Percentiles rank a stretch among this genome's conserved stretches.
These are phyloP conservation scores for Solanum clarkiae DNA, from an alignment of 257 asterid genomes.

Conservation along the genomic window DNA sequence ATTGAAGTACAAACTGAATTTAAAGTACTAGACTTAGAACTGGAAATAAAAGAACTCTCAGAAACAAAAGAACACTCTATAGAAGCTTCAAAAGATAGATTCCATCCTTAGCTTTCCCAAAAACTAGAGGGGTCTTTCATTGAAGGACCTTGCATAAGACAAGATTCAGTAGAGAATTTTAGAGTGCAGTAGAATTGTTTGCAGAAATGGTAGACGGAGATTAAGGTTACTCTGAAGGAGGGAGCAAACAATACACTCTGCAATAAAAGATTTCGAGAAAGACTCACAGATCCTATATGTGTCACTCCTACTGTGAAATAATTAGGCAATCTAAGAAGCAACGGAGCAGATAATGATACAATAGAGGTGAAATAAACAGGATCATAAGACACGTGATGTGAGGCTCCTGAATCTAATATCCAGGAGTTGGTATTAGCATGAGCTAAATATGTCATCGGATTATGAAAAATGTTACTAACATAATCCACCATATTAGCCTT, in stretches of 20 bases:
- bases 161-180: background rate
- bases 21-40: too few relatives aligned
- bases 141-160: background rate
- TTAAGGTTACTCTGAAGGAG: too few relatives aligned
- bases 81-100: background rate
- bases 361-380: background rate
- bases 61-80: too few relatives aligned
- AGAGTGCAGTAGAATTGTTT: background rate
- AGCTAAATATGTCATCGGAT: background rate
- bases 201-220: background rate
- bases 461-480: background rate
- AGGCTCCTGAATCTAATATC: background rate
- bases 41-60: too few relatives aligned
- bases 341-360: background rate
- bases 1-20: too few relatives aligned
- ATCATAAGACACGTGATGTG: background rate
- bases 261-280: background rate
- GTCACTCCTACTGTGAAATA: background rate
- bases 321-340: background rate
- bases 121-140: background rate
- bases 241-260: background rate
- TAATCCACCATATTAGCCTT: background rate
- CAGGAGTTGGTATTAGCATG: background rate
- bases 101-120: background rate
- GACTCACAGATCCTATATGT: background rate